Base-by-base conservation (phyloP, 768 basidiomycete species). In the Leccinum rimulosum region DNA sequence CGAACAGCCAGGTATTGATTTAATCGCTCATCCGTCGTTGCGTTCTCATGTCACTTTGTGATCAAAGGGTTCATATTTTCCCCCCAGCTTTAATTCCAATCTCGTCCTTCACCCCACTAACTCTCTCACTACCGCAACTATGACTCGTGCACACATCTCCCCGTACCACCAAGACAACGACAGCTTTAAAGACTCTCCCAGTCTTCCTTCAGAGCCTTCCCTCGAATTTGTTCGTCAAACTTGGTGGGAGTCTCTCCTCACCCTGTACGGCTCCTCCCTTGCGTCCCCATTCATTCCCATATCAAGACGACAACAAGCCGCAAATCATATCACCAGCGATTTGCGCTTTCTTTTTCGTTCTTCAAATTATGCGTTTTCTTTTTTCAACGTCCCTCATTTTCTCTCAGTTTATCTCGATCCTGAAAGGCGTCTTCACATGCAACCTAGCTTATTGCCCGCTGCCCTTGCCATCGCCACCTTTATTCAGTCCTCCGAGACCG, bases 221-320 rank as follows among this genome's bases (percentile, higher is more conserved):
- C 73, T 88, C 38, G 78, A 81, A 51, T 89, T 88, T 70, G 76
- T 79, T 17, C 86, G 88, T 52, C 84, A 87, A 74, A 85, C 83
- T 25, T 91, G 90, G 90, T 92, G 87, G 86, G 91, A 91, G 66
- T 83, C 81, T 4, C 77, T 91, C 17, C 72, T 89, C 36, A 74
- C 76, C 43, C 67, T 86, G 30, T 90, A 90, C 68, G 61, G 56
- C 50, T 62, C 56, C 17, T 77, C 77, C 17, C 66, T 72, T n/a
- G 62, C 62, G 28, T 73, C 69, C 57, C 70, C 68, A 49, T 73
- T 73, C 57, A 58, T 66, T 31, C 66, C 83, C 22, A 73, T 70
- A 12, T 69, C 77, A 19, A 74, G 83, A 67, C 82, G 85, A 27
- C 80, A 82, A 36, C 62, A 69, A 10, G 79, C 82, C 12, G 68